Conservation (phyloP, 2,329 filamentous ascomycete genomes). For the Calonectria montana region DNA sequence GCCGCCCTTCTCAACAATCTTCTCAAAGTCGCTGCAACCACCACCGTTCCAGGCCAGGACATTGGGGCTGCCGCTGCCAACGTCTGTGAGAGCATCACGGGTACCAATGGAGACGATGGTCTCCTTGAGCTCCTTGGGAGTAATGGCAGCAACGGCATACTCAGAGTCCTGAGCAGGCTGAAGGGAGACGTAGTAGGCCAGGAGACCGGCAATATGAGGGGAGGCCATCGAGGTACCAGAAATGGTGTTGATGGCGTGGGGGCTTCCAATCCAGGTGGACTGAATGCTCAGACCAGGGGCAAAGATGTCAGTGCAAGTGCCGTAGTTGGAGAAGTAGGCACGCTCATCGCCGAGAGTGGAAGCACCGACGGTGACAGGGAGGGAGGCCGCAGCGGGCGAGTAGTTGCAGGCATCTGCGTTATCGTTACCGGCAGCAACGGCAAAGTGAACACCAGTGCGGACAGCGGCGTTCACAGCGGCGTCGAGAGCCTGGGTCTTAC, state of each 20-base stretch:
- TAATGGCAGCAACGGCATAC: conserved; percentile 89
- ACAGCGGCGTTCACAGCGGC: conserved; percentile 95
- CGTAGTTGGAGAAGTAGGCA: conserved; percentile 99
- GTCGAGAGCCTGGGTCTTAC: conserved; percentile 93
- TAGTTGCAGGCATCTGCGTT: conserved; percentile 99
- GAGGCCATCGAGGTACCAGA: conserved; percentile 99
- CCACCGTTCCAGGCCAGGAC: conserved; percentile 99
- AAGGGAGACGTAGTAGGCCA: conserved; percentile 98
- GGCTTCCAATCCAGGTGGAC: conserved; percentile 98
- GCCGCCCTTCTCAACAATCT: conserved; percentile 80
- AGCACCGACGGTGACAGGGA: conserved; percentile 95
- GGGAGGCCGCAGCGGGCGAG: conserved; percentile 91
- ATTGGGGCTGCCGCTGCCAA: conserved; percentile 90
- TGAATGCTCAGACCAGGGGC: conserved; percentile 96
- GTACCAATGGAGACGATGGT: conserved; percentile 88
- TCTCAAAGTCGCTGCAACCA: conserved; percentile 89
- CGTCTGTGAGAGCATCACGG: conserved; percentile 79
- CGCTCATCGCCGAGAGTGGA: conserved; percentile 94
- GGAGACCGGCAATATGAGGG: conserved; percentile 93
- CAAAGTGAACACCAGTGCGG: conserved; percentile 92
- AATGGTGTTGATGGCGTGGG: conserved; percentile 97
- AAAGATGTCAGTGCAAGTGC: conserved; percentile 99
- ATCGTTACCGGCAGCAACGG: conserved; percentile 98
- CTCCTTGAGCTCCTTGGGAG: conserved; percentile 93
- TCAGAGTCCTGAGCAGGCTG: conserved; percentile 91